Evolutionary conservation across 2,329 filamentous ascomycete species (phyloP).

Genomic region (Beauveria australis): DNA sequence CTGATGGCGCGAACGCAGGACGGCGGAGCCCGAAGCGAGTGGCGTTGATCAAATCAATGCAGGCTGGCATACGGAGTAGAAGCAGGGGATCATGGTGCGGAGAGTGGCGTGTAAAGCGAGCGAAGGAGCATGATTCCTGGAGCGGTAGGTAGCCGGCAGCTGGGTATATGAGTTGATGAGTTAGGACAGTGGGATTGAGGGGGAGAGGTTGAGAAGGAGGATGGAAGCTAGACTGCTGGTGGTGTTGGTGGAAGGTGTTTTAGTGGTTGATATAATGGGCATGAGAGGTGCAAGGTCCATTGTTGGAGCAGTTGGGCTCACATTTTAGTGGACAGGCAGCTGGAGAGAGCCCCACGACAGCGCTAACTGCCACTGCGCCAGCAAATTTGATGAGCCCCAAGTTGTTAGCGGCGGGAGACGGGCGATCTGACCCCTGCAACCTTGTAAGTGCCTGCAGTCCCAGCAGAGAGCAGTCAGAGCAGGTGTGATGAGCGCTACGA

Average conservation of each 20-base stretch:
- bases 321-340: background rate
- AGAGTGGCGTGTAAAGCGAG: conserved; percentile 2
- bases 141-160: background rate
- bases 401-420: conserved; percentile 9
- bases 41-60: conserved; percentile 1
- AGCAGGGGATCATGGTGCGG: background rate
- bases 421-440: conserved; percentile 11
- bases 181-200: background rate
- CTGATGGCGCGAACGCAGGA: background rate
- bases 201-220: background rate
- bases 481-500: conserved; percentile 4
- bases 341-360: background rate
- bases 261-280: background rate
- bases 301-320: background rate
- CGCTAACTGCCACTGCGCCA: background rate
- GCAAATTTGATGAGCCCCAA: background rate
- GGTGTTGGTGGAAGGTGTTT: background rate
- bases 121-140: background rate
- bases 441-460: background rate
- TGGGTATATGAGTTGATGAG: background rate
- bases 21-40: background rate
- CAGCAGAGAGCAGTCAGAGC: background rate
- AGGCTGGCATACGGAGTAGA: background rate
- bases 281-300: background rate
- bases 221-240: background rate